A percentile compares a stretch with the other conserved stretches of the same genome.
Evolutionary conservation across 108 stramenopile species (phyloP).

Genomic region (Cyclotella atomus): DNA sequence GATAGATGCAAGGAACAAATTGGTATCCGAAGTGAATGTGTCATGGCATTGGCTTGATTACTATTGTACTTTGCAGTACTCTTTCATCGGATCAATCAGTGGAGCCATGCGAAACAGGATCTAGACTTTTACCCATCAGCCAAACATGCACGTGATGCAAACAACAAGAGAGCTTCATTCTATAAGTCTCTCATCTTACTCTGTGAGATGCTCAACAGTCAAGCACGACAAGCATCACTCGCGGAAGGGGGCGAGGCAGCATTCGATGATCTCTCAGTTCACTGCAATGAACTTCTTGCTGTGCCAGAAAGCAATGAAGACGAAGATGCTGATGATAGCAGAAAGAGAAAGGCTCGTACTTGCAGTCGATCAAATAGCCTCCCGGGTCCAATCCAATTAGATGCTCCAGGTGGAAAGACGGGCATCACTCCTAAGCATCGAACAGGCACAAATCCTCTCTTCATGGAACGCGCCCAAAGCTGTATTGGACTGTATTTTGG

Average conservation of each 20-base stretch:
- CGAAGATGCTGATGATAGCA: background rate
- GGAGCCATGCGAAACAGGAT: background rate
- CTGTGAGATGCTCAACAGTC: background rate
- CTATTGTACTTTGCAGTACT: slow-evolving; percentile 1
- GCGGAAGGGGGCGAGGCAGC: background rate
- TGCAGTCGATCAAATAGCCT: background rate
- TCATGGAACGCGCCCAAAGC: background rate
- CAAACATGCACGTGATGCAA: background rate
- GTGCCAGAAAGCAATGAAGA: background rate
- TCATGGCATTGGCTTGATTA: background rate
- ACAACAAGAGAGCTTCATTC: background rate
- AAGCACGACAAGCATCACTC: background rate
- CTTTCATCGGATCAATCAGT: background rate
- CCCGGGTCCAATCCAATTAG: background rate
- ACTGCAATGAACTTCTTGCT: background rate
- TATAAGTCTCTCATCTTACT: background rate
- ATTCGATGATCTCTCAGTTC: background rate
- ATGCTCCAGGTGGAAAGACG: background rate
- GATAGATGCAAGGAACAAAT: background rate
- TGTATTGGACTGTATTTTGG: background rate
- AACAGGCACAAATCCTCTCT: background rate
- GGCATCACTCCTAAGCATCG: background rate
- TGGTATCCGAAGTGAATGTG: background rate
- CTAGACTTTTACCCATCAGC: background rate
- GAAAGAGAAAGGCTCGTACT: background rate